Evolutionary conservation across 768 basidiomycete species (phyloP), one percentile per base, ranked within the genome.

Genomic region (Tricholoma bakamatsutake): DNA sequence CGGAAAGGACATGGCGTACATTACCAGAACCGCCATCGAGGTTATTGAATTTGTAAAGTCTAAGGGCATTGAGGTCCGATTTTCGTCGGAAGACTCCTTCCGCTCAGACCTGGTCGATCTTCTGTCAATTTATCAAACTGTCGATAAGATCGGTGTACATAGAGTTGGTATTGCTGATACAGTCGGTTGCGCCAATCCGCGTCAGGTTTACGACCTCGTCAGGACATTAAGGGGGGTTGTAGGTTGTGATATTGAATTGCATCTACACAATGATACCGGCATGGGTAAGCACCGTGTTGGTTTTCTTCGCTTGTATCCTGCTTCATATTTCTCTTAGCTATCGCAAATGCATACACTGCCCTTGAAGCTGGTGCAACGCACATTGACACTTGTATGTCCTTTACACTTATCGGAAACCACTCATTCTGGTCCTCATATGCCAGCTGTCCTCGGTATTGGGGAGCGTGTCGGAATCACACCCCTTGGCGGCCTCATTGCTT

Each of bases 11-110:
- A 99, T 99, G 93, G 77, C 92, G 46, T 99, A 97, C 77, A 99
- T 99, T 77, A 96, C 96, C 79, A 98, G 95, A 76, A 90, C 93
- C 37, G 96, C 96, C 57, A 93, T 98, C 65, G 95, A 98, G 71
- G 97, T 99, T 63, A 99, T 99, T 74, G 84, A 96, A 65, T 99
- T 88, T 65, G 96, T 99, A 82, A 99, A 99, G 82, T 94, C 90
- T 78, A 99, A 98, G 88, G 88, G 88, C 58, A 96, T 99, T 66
- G 97, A 99, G 76, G 93, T 99, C 69, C 93, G 97, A 57, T 99
- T 99, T 83, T 98, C 97, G 4, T 95, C 96, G 28, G 97, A 99
- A 72, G 97, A 99, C 71, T 97, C 94, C 17, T 99, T 99, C 92
- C 92, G 97, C 62, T 98, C 95, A 63, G 96, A 99, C 76, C 87